Evolutionary conservation across 495 filamentous ascomycete genomes (phyloP).

Genomic region (Tuber aestivum): DNA sequence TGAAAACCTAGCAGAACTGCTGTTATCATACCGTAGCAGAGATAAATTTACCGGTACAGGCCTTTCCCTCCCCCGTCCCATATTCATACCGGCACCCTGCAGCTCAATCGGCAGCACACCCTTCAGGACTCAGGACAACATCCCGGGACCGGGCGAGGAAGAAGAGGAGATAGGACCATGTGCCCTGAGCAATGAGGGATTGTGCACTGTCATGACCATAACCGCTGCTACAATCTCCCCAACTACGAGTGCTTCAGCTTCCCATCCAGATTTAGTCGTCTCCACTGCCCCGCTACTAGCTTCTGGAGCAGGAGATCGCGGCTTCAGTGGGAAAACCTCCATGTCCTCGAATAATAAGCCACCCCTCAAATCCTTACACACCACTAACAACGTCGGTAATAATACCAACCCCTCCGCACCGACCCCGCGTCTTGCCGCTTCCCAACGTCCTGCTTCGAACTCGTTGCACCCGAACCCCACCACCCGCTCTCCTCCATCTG

Average conservation of each 20-base stretch:
- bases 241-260: background rate
- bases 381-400: conserved; percentile 20
- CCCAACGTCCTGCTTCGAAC: conserved; percentile 23
- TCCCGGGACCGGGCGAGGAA: background rate
- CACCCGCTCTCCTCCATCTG: conserved; percentile 31
- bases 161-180: background rate
- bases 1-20: background rate
- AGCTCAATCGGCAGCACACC: background rate
- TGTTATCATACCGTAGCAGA: background rate
- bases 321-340: conserved; percentile 23
- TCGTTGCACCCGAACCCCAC: conserved; percentile 35
- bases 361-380: conserved; percentile 4
- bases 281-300: conserved; percentile 1
- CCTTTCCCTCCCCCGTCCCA: too few relatives aligned
- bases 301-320: conserved; percentile 23
- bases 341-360: conserved; percentile 33
- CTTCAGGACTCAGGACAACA: background rate
- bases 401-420: conserved; percentile 34
- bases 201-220: background rate
- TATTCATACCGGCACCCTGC: too few relatives aligned
- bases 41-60: too few relatives aligned
- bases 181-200: background rate
- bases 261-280: background rate
- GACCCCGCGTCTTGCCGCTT: conserved; percentile 25
- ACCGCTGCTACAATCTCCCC: background rate